Evolutionary conservation across 331 rosid genomes (phyloP), one percentile per base, ranked within the genome.

Genomic region (Prunus yedoensis): DNA sequence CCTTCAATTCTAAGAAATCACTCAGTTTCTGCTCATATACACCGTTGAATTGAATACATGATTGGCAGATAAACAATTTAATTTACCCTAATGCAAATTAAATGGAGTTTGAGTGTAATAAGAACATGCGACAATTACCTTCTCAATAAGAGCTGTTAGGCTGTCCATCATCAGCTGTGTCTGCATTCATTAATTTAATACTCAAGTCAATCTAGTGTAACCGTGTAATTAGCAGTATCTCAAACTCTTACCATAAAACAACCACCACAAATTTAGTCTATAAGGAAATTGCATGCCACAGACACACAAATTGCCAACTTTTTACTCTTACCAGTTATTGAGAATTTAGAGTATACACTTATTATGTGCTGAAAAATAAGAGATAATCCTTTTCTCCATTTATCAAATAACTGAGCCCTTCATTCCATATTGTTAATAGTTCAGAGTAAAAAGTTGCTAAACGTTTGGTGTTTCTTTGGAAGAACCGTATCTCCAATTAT

Each of bases 141-240:
- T 54, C 30, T 75, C 79, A 5, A 23, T 38, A 12, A 75, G 66
- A 51, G 21, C 27, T 32, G 63, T 11, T 35, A 41, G 9, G 18
- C 57, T 75, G 15, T 75, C 79, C 56, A 32, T 38, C 79, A 75
- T 66, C 30, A 75, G 66, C 57, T 75, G 66, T 1, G 43, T 38
- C 79, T 75, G 79, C 73, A 75, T 10, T 70, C 43, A 75, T 14
- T 16, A 52, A n/a, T n/a, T 38, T 6, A 46, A 4, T 3, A 30
- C 1, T 61, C 21, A 25, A 14, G 41, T 71, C 52, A 56, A 53
- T 45, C 10, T 45, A 6, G 43, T 38, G 43, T 6, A 38, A 38
- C 43, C 7, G 43, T 6, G 43, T 38, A 56, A 56, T 8, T 56
- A 56, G 27, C 25, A 52, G 20, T 16, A 52, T 52, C 57, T 52